Base-by-base conservation (phyloP, 164 flowering plant species). In the Tetrastigma voinierianum region DNA sequence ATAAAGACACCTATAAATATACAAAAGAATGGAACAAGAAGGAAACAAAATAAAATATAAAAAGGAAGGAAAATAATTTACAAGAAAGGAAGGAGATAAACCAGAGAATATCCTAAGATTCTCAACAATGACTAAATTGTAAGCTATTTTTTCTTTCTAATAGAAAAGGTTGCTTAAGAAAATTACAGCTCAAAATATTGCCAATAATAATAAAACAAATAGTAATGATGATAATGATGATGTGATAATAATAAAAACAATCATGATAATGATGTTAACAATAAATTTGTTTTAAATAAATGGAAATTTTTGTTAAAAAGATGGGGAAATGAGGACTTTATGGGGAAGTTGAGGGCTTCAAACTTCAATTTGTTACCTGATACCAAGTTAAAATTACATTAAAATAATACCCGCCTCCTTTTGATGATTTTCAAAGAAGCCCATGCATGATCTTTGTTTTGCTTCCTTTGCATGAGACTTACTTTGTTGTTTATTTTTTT, bases 331-430 rank as follows among this genome's bases (percentile, higher is more conserved):
- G 21, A 57, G 18, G 21, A 4, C 57, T 14, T 53, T 53, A 15
- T 14, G 51, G 19, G 21, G n/a, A n/a, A n/a, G n/a, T n/a, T n/a
- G n/a, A 3, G 40, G 51, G 40, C 13, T 10, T 15, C 46, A 17
- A 15, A 56, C 24, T 23, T 59, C 65, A 47, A 58, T 64, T 49
- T 51, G 57, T 61, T 82, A 90, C 98, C 98, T 90, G 79, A 94
- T 94, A 65, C 98, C 98, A 77, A 90, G 93, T 72, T 94, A 97
- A 94, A 82, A 73, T 82, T 90, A 63, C 96, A 80, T 89, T 60
- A 94, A 94, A 70, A 78, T 83, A 81, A 69, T 84, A 85, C 89
- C 70, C 70, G 40, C 40, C 40, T 32, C 40, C 40, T 32, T 32
- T 7, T 3, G 79, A 52, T 75, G 82, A 69, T 88, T 82, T 71